phyloP scores from a whole-genome alignment of 2,329 filamentous ascomycete genomes.

The Aspergillus caelatus region DNA sequence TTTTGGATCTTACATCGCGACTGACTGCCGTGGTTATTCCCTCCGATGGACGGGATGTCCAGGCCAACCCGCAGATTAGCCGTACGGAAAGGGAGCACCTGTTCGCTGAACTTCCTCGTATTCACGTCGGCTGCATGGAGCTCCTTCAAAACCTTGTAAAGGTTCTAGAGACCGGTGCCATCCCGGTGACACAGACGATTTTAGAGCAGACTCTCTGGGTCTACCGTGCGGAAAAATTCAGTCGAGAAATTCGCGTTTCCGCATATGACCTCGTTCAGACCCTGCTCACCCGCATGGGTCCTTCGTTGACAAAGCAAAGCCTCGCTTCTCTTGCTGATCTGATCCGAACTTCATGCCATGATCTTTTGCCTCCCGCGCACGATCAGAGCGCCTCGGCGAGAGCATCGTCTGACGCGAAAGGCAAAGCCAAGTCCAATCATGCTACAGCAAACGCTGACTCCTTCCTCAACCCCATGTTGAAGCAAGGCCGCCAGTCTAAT shows the following conservation, averaged over 20 bases:
- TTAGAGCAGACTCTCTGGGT: conserved; percentile 74
- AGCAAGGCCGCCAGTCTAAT: conserved; percentile 26
- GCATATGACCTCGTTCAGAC: conserved; percentile 63
- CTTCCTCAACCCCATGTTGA: conserved; percentile 60
- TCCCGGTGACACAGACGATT: conserved; percentile 64
- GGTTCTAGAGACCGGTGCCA: conserved; percentile 60
- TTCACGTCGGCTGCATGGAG: conserved; percentile 72
- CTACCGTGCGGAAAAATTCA: conserved; percentile 59
- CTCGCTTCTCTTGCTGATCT: conserved; percentile 65
- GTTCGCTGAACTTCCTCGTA: conserved; percentile 70
- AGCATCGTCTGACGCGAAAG: conserved; percentile 45
- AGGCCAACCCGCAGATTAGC: conserved; percentile 71
- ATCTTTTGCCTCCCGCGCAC: conserved; percentile 62
- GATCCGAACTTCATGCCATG: conserved; percentile 71
- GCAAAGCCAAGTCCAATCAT: conserved; percentile 40
- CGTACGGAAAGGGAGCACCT: conserved; percentile 81
- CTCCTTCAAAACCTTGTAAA: conserved; percentile 61
- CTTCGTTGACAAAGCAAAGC: conserved; percentile 66
- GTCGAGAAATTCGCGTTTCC: conserved; percentile 58
- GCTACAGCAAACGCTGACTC: conserved; percentile 66
- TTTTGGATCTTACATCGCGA: conserved; percentile 71
- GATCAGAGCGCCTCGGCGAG: conserved; percentile 32
- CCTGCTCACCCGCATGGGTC: conserved; percentile 65
- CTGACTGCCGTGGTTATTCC: conserved; percentile 67
- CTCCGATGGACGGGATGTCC: conserved; percentile 51